phyloP scores from a whole-genome alignment of 2,329 filamentous ascomycete species.

The Beauveria australis region DNA sequence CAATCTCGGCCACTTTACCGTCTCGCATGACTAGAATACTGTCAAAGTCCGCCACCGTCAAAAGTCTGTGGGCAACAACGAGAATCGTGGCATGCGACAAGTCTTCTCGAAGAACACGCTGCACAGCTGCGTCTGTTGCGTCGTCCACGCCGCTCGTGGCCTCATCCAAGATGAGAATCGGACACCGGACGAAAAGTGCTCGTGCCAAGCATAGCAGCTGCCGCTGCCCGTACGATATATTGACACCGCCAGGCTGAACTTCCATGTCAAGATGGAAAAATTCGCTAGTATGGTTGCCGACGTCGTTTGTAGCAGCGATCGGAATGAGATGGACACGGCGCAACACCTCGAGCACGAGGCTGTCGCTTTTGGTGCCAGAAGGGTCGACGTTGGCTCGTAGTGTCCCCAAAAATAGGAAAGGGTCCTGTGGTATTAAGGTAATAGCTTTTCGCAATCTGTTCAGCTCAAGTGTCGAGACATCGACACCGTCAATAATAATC shows the following conservation, averaged over 20 bases:
- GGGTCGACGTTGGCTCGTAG: slow-evolving; percentile 9
- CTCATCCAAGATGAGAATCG: slow-evolving; percentile 10
- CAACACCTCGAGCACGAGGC: background rate
- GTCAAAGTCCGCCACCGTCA: slow-evolving; percentile 9
- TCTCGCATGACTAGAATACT: slow-evolving; percentile 6
- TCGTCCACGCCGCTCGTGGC: slow-evolving; percentile 11
- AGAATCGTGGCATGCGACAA: slow-evolving; percentile 4
- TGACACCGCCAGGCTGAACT: background rate
- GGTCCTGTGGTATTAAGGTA: slow-evolving; percentile 10
- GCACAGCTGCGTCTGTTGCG: slow-evolving; percentile 5
- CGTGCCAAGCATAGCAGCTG: slow-evolving; percentile 11
- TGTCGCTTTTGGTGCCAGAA: background rate
- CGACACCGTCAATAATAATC: slow-evolving; percentile 2
- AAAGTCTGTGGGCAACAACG: slow-evolving; percentile 10
- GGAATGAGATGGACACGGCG: slow-evolving; percentile 1
- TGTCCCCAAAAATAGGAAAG: slow-evolving; percentile 6
- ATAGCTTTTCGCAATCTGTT: background rate
- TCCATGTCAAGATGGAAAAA: background rate
- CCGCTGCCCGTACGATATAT: slow-evolving; percentile 10
- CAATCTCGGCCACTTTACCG: slow-evolving; percentile 4
- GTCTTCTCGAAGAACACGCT: slow-evolving; percentile 3
- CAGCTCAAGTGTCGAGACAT: background rate
- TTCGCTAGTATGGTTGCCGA: background rate
- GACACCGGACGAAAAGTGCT: slow-evolving; percentile 3
- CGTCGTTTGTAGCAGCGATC: background rate